Evolutionary conservation across 2,329 filamentous ascomycete genomes (phyloP).

Genomic region (Calonectria hawksworthii): DNA sequence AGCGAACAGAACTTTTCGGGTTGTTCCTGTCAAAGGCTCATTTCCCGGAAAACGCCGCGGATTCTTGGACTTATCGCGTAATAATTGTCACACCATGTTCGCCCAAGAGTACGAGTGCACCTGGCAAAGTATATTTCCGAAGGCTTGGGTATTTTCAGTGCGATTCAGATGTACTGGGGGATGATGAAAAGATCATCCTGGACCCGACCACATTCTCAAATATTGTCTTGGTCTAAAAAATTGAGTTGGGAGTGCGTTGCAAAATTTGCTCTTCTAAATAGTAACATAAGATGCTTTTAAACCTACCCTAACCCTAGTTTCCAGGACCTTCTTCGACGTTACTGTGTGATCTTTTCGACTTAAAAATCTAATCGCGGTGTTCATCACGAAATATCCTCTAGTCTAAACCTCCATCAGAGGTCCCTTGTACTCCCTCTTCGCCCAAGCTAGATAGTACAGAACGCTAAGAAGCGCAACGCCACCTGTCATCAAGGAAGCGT

Average conservation of each 20-base stretch:
- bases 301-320: neutral
- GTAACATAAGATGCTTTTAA: neutral
- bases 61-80: neutral
- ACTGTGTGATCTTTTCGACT: neutral
- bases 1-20: neutral
- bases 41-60: neutral
- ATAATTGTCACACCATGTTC: neutral
- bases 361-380: neutral
- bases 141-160: neutral
- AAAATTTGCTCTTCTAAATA: neutral
- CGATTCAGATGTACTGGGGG: neutral
- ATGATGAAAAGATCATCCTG: neutral
- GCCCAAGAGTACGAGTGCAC: neutral
- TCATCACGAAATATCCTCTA: neutral
- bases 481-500: constrained; percentile 59
- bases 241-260: no score
- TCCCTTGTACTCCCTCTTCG: constrained; percentile 58
- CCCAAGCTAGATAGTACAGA: constrained; percentile 59
- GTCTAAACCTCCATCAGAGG: constrained; percentile 49
- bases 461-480: constrained; percentile 57
- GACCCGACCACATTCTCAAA: neutral
- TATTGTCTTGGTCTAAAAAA: neutral
- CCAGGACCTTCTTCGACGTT: neutral
- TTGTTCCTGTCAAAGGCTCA: neutral
- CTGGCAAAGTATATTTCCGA: neutral